These are phyloP conservation scores for Schizophyllum amplum DNA, from an alignment of 1,284 basidiomycete species.

Conservation along the genomic window DNA sequence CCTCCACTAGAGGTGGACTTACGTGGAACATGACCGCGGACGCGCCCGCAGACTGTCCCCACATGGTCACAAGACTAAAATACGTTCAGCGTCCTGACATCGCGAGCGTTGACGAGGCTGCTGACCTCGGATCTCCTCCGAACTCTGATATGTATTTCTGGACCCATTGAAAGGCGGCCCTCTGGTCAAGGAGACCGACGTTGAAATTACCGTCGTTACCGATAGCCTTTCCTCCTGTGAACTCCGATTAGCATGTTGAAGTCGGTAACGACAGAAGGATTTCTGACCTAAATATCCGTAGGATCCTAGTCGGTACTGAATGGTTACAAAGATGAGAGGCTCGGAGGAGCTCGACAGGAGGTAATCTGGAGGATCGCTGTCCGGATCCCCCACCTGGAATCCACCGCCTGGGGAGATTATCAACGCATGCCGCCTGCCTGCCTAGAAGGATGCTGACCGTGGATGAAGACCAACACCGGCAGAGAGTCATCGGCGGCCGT, in stretches of 20 bases:
- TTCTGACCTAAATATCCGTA: slow-evolving; percentile 31
- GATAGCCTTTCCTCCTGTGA: slow-evolving; percentile 22
- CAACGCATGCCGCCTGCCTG: not conserved
- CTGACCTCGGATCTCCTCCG: slow-evolving; percentile 41
- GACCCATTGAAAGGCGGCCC: slow-evolving; percentile 35
- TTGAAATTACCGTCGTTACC: slow-evolving; percentile 24
- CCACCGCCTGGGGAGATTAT: slow-evolving; percentile 25
- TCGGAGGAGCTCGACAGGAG: slow-evolving; percentile 21
- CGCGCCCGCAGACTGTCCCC: slow-evolving; percentile 31
- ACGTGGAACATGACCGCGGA: slow-evolving; percentile 31
- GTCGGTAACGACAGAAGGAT: no score
- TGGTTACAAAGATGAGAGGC: slow-evolving; percentile 32
- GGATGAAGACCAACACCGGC: slow-evolving; percentile 8
- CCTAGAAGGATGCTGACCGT: slow-evolving; percentile 18
- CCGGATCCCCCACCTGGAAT: slow-evolving; percentile 26
- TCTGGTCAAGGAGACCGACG: slow-evolving; percentile 26
- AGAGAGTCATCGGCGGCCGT: slow-evolving; percentile 2
- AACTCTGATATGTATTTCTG: slow-evolving; percentile 38
- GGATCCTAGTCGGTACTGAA: slow-evolving; percentile 32
- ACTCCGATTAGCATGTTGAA: no score
- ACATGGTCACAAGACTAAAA: slow-evolving; percentile 27
- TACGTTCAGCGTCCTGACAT: not conserved
- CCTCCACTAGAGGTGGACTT: slow-evolving; percentile 4
- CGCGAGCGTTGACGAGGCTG: slow-evolving; percentile 27
- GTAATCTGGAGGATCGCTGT: slow-evolving; percentile 20